Base-by-base conservation (phyloP, 176 grass and related monocot species). In the Tillandsia leiboldiana region DNA sequence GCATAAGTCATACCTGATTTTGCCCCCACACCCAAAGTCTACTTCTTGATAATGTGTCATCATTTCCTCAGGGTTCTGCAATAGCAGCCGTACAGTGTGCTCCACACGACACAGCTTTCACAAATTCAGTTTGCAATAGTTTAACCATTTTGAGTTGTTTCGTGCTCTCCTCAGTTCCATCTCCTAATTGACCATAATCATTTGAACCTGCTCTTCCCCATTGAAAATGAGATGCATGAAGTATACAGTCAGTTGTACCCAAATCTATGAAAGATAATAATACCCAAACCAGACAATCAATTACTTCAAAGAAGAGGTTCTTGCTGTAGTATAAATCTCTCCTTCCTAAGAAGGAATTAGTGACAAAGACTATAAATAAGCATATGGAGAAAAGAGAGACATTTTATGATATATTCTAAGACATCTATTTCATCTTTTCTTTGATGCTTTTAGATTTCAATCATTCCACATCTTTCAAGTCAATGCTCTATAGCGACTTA, bases 11-110 rank as follows among this genome's bases (percentile, higher is more conserved):
- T 77, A 92, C 93, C 84, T 97, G 93, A 90, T 92, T 97, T 87
- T 97, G 93, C 70, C 89, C 93, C 93, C 93, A 97, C 53, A 97
- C 79, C 88, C 86, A 97, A 58, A 97, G 84, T 63, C 86, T 86
- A 49, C 81, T 87, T 85, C 75, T 83, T 7, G 92, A 91, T 69
- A 75, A 26, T 0, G 84, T 83, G 52, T 77, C 89, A 83, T 97
- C 82, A 50, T 92, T 87, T 61, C 87, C 74, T 78, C 86, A 74
- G 77, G 88, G 86, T 79, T 97, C 93, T 59, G 93, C 88, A 72
- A 97, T 29, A 74, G 93, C 89, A 89, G 89, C 83, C 77, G 93
- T 92, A 87, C 89, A 97, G 73, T 92, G 88, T 82, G 89, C 93
- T 51, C 93, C 93, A 87, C 93, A 97, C 24, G 93, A 87, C n/a